Evolutionary conservation across 1,284 basidiomycete genomes (phyloP).

Genomic region (Austroboletus novae-zelandiae): DNA sequence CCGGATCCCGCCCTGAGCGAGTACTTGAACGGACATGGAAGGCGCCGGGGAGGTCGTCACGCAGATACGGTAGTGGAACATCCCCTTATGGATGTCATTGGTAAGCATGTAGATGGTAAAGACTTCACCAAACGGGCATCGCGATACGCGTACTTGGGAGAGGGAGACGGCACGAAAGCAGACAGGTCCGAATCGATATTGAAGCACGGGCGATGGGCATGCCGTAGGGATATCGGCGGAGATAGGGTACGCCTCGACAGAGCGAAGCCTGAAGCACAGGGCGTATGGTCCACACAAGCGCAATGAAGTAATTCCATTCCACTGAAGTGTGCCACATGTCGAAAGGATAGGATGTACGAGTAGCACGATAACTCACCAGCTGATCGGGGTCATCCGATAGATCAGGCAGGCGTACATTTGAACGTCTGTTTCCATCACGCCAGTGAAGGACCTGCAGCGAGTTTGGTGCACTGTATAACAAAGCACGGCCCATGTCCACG

Average conservation of each 20-base stretch:
- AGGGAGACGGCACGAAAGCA: constrained; percentile 46
- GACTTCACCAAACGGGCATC: constrained; percentile 4
- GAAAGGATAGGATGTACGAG: neutral
- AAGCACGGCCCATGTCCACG: constrained; percentile 8
- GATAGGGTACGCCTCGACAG: constrained; percentile 47
- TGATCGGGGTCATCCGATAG: constrained; percentile 8
- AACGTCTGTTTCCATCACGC: constrained; percentile 12
- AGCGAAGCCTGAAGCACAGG: constrained; percentile 47
- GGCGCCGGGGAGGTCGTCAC: constrained; percentile 21
- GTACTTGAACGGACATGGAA: constrained; percentile 31
- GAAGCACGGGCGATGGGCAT: constrained; percentile 18
- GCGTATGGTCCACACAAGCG: constrained; percentile 48
- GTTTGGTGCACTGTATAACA: constrained; percentile 7
- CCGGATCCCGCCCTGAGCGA: constrained; percentile 32
- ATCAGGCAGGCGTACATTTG: constrained; percentile 11
- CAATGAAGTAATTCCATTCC: constrained; percentile 47
- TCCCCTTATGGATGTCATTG: constrained; percentile 52
- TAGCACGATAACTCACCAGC: constrained; percentile 10
- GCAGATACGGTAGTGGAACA: constrained; percentile 46
- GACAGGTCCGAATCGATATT: constrained; percentile 33
- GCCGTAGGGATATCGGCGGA: neutral
- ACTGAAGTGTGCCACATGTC: constrained; percentile 34
- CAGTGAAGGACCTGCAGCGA: constrained; percentile 22
- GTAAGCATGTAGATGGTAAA: constrained; percentile 42
- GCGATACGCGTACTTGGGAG: constrained; percentile 28